Conservation (phyloP, 208 protist species). For the Acanthamoeba royreba region DNA sequence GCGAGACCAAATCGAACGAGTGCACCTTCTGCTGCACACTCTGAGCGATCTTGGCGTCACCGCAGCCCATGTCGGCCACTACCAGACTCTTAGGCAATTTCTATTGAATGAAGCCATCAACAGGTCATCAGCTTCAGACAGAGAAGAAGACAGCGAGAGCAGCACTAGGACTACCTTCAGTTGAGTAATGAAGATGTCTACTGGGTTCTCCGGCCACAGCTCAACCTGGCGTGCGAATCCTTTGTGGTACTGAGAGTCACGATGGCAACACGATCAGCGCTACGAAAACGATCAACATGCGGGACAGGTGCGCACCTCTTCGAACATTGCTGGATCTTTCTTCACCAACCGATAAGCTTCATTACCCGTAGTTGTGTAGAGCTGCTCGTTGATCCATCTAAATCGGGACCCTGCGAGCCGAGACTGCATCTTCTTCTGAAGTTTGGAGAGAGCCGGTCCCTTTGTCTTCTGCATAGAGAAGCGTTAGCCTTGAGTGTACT, state of each 20-base stretch:
- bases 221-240: slow-evolving; percentile 90
- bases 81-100: slow-evolving; percentile 79
- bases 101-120: slow-evolving; percentile 67
- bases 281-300: background rate
- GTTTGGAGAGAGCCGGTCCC: background rate
- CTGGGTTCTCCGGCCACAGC: slow-evolving; percentile 92
- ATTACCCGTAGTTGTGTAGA: slow-evolving; percentile 71
- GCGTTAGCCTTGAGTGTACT: no score
- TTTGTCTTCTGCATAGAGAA: background rate
- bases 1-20: slow-evolving; percentile 91
- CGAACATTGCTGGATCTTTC: background rate
- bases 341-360: background rate
- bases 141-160: slow-evolving; percentile 78
- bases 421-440: slow-evolving; percentile 59
- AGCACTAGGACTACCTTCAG: background rate
- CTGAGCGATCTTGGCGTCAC: slow-evolving; percentile 89
- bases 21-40: slow-evolving; percentile 88
- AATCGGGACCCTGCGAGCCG: slow-evolving; percentile 63
- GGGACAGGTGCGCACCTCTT: background rate
- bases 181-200: slow-evolving; percentile 81
- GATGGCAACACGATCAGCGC: background rate
- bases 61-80: slow-evolving; percentile 95
- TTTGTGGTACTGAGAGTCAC: slow-evolving; percentile 86
- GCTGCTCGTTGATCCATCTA: slow-evolving; percentile 76
- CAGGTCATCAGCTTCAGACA: slow-evolving; percentile 85